Conservation (phyloP, 2,329 filamentous ascomycete genomes). For the Exophiala oligosperma region DNA sequence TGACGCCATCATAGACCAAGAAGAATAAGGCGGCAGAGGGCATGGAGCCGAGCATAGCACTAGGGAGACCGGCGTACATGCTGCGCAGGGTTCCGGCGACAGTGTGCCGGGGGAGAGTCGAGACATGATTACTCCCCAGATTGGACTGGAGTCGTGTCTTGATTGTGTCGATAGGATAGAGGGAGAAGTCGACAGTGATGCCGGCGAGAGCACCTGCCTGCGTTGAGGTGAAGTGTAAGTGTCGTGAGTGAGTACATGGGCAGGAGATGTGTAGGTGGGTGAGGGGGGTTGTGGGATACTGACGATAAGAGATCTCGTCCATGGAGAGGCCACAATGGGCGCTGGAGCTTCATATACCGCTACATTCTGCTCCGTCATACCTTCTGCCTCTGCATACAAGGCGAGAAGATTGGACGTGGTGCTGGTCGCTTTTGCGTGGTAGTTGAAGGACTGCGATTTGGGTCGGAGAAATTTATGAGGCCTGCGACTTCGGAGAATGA, state of each 20-base stretch:
- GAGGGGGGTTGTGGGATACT: slow-evolving; percentile 32
- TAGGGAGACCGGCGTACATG: slow-evolving; percentile 90
- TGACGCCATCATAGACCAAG: slow-evolving; percentile 83
- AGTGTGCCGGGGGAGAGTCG: slow-evolving; percentile 40
- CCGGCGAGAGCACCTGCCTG: slow-evolving; percentile 87
- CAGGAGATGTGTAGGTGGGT: neutral
- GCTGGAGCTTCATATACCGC: slow-evolving; percentile 13
- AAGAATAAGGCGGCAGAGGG: slow-evolving; percentile 97
- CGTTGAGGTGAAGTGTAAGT: neutral
- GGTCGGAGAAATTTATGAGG: neutral
- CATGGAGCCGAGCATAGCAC: slow-evolving; percentile 84
- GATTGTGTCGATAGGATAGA: slow-evolving; percentile 97
- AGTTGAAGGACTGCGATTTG: neutral
- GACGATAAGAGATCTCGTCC: slow-evolving; percentile 42
- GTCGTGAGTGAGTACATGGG: slow-evolving; percentile 4
- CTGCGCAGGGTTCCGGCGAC: slow-evolving; percentile 83
- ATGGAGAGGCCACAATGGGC: slow-evolving; percentile 41
- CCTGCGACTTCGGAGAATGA: neutral
- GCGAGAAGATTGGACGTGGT: no score
- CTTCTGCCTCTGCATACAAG: neutral
- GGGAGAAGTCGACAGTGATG: slow-evolving; percentile 92
- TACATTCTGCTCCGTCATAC: slow-evolving; percentile 27
- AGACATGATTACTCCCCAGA: slow-evolving; percentile 63
- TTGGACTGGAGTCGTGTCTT: slow-evolving; percentile 94
- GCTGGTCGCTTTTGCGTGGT: neutral